Evolutionary conservation across 1,139 yeast species (phyloP), one percentile per base, ranked within the genome.

Genomic region (Suhomyces bolitotheri): DNA sequence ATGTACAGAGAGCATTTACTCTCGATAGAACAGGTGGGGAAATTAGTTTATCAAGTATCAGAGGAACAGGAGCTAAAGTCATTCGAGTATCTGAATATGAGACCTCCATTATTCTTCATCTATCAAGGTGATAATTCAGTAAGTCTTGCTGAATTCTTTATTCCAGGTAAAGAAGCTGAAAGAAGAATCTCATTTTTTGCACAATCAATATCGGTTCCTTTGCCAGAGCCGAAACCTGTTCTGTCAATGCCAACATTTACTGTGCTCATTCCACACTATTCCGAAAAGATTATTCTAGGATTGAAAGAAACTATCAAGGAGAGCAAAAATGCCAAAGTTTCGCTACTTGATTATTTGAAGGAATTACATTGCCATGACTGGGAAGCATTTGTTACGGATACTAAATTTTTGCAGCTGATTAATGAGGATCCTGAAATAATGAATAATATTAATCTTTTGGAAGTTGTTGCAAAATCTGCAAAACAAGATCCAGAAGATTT

Each of bases 161-260:
- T 62, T 6, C 76, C 64, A 43, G 80, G 80, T 29, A 75, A 83
- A 5, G 96, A 86, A 53, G 94, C 95, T 0, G 83, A 84, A 51
- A 64, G 96, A 48, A 67, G 96, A 35, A 76, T 88, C 2, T 81
- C 94, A 0, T 88, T 84, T 51, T 88, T 88, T 70, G 96, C 96
- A 0, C 96, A 87, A 53, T 85, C 95, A 0, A 58, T 88, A 31
- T 78, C 95, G 0, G 81, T 89, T 0, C 82, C 92, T 0, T 71
- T 88, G 29, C 82, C 87, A 0, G 90, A 82, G 40, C 84, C 94
- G 0, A 62, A 73, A 10, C 80, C 90, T 0, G 77, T 82, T 2
- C 78, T 78, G 36, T 69, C 83, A n/a, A 79, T 86, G 80, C 96
- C 96, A 0, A 57, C 82, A 0, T 87, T 88, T 47, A 83, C 96